Percentiles rank a stretch among this genome's conserved stretches.
Evolutionary conservation across 371 early-diverging fungal genomes (phyloP).

Genomic region (Blakeslea trispora): DNA sequence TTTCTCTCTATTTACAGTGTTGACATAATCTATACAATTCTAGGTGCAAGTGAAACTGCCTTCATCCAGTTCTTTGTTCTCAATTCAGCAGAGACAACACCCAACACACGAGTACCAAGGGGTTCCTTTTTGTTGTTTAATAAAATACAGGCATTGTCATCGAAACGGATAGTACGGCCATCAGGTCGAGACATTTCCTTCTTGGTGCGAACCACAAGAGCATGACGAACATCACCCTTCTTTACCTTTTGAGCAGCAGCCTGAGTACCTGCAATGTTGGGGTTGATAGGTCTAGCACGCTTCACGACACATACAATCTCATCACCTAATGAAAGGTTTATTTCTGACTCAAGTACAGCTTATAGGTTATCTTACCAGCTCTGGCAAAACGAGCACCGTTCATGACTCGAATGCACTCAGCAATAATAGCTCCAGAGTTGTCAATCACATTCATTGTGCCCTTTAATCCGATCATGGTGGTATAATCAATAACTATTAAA

Average conservation of each 20-base stretch:
- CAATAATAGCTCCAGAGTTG: conserved; percentile 94
- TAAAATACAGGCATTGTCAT: conserved; percentile 97
- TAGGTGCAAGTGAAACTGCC: conserved; percentile 91
- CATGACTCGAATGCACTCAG: conserved; percentile 94
- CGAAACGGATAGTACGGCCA: conserved; percentile 92
- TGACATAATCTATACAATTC: conserved; percentile 90
- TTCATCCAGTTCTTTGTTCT: conserved; percentile 95
- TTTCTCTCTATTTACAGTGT: too few species aligned
- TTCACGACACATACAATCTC: conserved; percentile 96
- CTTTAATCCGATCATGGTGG: conserved; percentile 80
- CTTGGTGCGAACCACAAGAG: conserved; percentile 89
- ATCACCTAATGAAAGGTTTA: conserved; percentile 66
- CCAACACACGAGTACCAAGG: conserved; percentile 91
- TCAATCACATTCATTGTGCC: conserved; percentile 89
- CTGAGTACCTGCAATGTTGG: conserved; percentile 49
- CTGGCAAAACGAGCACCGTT: conserved; percentile 81
- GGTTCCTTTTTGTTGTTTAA: conserved; percentile 93
- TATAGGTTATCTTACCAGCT: conserved; percentile 48
- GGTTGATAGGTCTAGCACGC: conserved; percentile 83
- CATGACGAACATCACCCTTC: conserved; percentile 95
- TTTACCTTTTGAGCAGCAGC: conserved; percentile 78
- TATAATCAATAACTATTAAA: conserved; percentile 1
- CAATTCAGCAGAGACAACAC: conserved; percentile 89
- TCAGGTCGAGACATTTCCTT: conserved; percentile 92
- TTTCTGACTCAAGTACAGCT: not conserved